phyloP scores from a whole-genome alignment of 352 stramenopile genomes.

The Nothophytophthora sp. region DNA sequence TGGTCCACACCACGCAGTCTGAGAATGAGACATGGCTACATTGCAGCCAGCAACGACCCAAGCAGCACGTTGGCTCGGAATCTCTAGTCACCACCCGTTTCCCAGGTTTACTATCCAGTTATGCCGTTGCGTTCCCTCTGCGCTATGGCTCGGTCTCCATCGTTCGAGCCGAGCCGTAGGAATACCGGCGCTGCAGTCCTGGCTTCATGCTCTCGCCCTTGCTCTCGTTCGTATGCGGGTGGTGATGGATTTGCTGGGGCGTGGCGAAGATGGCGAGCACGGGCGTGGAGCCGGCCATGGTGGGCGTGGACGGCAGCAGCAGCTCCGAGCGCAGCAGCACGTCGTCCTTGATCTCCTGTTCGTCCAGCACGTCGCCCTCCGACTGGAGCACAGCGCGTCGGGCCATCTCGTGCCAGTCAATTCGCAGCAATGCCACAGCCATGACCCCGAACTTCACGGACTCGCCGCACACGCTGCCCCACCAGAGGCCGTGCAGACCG shows the following conservation, averaged over 20 bases:
- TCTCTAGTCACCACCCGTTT: too few species aligned
- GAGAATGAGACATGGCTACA: conserved; percentile 10
- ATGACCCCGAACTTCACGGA: conserved; percentile 77
- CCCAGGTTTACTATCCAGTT: too few species aligned
- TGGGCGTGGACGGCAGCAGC: conserved; percentile 53
- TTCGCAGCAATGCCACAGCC: conserved; percentile 48
- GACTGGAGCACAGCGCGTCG: conserved; percentile 63
- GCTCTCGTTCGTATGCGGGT: too few species aligned
- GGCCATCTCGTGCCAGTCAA: conserved; percentile 79
- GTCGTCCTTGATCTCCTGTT: conserved; percentile 50
- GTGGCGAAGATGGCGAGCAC: conserved; percentile 49
- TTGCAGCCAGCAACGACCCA: conserved; percentile 1
- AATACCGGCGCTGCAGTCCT: too few species aligned
- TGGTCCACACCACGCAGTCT: conserved; percentile 2
- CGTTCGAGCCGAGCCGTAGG: too few species aligned
- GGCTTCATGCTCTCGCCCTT: too few species aligned
- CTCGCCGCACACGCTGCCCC: conserved; percentile 70
- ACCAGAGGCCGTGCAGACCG: conserved; percentile 71
- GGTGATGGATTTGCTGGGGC: conserved; percentile 35
- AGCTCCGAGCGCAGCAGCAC: conserved; percentile 49
- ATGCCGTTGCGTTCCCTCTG: too few species aligned
- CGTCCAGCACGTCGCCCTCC: conserved; percentile 36
- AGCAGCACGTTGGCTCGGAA: neutral
- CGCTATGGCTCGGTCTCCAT: too few species aligned
- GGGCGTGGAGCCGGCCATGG: conserved; percentile 45